A percentile compares a stretch with the other conserved stretches of the same genome.
phyloP scores from a whole-genome alignment of 169 alveolate species.

The Eimeria falciformis region DNA sequence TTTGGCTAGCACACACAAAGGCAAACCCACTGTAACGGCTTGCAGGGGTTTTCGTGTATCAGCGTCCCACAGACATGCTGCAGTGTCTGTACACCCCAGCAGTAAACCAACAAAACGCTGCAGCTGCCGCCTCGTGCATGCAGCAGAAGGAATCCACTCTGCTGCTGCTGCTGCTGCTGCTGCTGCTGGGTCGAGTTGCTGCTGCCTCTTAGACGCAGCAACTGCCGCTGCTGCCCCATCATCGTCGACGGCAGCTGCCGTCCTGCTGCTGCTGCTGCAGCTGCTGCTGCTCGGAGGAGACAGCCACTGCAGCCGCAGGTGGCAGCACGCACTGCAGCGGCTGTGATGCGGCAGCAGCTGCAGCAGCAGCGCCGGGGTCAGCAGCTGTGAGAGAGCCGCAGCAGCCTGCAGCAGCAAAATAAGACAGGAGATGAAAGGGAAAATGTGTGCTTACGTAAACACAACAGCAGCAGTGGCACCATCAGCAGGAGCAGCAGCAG shows the following conservation, averaged over 20 bases:
- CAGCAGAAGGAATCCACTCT: constrained; percentile 7
- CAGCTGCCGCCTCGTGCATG: constrained; percentile 26
- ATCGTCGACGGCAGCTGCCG: neutral
- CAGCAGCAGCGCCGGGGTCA: constrained; percentile 18
- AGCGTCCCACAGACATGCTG: neutral
- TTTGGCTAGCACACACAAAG: no score
- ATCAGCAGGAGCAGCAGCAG: neutral
- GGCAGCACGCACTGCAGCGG: neutral
- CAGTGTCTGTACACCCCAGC: constrained; percentile 9
- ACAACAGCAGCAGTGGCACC: neutral
- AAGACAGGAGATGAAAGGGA: neutral
- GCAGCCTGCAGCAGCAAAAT: constrained; percentile 13
- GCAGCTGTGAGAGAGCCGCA: constrained; percentile 12
- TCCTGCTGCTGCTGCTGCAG: neutral
- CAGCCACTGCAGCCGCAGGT: neutral
- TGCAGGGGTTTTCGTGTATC: neutral
- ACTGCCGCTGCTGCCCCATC: neutral
- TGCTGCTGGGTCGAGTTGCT: neutral
- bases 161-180: constrained; percentile 24
- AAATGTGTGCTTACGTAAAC: neutral
- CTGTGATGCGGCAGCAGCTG: constrained; percentile 19
- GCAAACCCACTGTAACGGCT: neutral
- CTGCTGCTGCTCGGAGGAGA: neutral
- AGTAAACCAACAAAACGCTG: neutral
- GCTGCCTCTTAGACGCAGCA: neutral